Conservation (phyloP, 2,329 filamentous ascomycete genomes). For the Pseudopithomyces chartarum region DNA sequence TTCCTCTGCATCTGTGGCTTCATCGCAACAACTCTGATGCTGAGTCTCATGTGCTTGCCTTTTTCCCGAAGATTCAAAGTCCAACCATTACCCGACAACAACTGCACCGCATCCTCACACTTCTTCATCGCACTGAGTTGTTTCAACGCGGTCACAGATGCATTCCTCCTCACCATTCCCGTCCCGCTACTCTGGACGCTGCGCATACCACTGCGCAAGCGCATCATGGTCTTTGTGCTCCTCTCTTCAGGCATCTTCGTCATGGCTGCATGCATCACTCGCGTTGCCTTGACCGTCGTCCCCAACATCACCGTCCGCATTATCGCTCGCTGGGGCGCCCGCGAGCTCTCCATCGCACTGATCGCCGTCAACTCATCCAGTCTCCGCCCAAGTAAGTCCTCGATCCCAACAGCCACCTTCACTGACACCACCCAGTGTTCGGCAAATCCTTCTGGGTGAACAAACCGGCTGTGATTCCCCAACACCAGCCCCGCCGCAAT, state of each 20-base stretch:
- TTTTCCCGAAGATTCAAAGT: conserved; percentile 10
- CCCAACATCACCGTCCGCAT: conserved; percentile 15
- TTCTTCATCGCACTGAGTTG: conserved; percentile 17
- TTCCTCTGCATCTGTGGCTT: conserved; percentile 13
- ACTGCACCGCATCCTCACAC: conserved; percentile 13
- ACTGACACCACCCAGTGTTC: conserved; percentile 4
- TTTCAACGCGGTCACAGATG: conserved; percentile 16
- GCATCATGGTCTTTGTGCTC: conserved; percentile 12
- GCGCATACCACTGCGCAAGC: conserved; percentile 13
- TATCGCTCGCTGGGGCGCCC: conserved; percentile 19
- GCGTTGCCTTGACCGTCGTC: conserved; percentile 16
- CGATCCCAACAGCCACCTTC: background rate
- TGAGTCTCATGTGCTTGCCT: conserved; percentile 15
- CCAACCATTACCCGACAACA: conserved; percentile 7
- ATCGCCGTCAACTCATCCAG: conserved; percentile 18
- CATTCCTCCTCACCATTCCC: conserved; percentile 16
- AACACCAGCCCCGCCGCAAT: background rate
- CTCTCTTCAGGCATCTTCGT: conserved; percentile 19
- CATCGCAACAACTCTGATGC: conserved; percentile 3
- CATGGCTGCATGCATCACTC: conserved; percentile 18
- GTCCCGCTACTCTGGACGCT: conserved; percentile 20
- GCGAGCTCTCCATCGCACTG: conserved; percentile 17
- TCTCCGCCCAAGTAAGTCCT: conserved; percentile 14
- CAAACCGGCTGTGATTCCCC: background rate
- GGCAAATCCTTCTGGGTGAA: conserved; percentile 7